A percentile compares a stretch with the other conserved stretches of the same genome.
phyloP scores from a whole-genome alignment of 306 rosid species.

The Begonia masoniana region DNA sequence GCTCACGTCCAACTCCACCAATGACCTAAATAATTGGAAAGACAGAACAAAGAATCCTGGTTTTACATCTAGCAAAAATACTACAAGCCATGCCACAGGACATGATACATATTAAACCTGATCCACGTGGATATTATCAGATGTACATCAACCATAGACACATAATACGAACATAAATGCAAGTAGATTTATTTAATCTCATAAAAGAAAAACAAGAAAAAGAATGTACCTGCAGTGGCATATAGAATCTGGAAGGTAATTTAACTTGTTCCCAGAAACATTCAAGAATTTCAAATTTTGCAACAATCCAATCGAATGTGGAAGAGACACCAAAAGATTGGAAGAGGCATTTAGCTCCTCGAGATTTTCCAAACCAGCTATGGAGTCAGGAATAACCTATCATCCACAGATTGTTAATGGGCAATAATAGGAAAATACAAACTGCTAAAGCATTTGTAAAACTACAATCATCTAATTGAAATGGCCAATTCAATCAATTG shows the following conservation, averaged over 20 bases:
- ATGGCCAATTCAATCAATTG: too few species aligned
- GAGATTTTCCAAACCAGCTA: constrained; percentile 52
- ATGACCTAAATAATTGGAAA: constrained; percentile 35
- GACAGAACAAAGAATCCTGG: neutral
- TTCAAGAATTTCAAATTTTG: constrained; percentile 49
- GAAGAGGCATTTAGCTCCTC: constrained; percentile 64
- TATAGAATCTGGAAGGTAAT: constrained; percentile 57
- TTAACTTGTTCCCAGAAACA: constrained; percentile 69
- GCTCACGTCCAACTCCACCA: constrained; percentile 87
- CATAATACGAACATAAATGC: too few species aligned
- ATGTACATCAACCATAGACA: too few species aligned
- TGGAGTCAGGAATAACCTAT: constrained; percentile 71
- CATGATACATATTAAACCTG: too few species aligned
- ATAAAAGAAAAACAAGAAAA: neutral
- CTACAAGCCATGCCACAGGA: too few species aligned
- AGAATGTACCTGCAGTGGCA: constrained; percentile 57
- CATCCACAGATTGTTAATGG: neutral
- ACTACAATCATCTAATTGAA: too few species aligned
- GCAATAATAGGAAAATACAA: too few species aligned
- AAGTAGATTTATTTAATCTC: neutral
- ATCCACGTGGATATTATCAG: too few species aligned
- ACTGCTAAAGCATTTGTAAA: too few species aligned
- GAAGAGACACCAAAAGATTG: constrained; percentile 52
- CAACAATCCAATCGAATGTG: constrained; percentile 69
- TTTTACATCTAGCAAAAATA: too few species aligned